Base-by-base conservation (phyloP, 768 basidiomycete species). In the Paxillus ammoniavirescens region DNA sequence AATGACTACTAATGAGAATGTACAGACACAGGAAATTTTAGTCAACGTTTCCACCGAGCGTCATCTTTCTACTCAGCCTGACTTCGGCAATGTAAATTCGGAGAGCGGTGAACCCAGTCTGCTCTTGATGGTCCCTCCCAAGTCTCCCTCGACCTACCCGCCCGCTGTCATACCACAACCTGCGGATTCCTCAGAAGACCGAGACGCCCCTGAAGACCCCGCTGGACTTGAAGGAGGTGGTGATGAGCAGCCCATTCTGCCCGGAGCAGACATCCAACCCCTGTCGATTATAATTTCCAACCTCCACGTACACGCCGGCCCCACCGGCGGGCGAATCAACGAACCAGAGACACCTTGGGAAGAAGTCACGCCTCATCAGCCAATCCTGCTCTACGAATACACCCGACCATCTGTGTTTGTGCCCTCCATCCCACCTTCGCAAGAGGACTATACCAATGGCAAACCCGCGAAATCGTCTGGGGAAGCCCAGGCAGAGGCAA, bases 1-100 rank as follows among this genome's bases (percentile, higher is more conserved):
- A 15, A 30, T 43, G 17, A 31, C 51, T 3, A 31, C 17, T 15
- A 15, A 15, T 17, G 21, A n/a, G 7, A n/a, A 46, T 46, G 18
- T 55, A 37, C 59, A 43, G 23, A 47, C 53, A 17, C 38, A 52
- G 42, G 42, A 52, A 51, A 51, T 37, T 3, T 30, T 18, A 8
- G 17, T 18, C 8, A 35, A 53, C 18, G 23, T 49, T 55, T 44
- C 52, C 5, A 13, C n/a, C 8, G 15, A 1, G 9, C 14, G 6
- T 26, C 14, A 4, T 26, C 36, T 49, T 30, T 36, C 43, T 9
- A 33, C 15, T 40, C 55, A 8, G 8, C 33, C 30, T 33, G 47
- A 31, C 46, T 17, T 36, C 5, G 52, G 44, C 42, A 40, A 57
- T 41, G 35, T 40, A 15, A 17, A 40, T 17, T 40, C 8, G n/a